These are phyloP conservation scores for Candida ulmi DNA, from an alignment of 805 yeast genomes.

Conservation along the genomic window DNA sequence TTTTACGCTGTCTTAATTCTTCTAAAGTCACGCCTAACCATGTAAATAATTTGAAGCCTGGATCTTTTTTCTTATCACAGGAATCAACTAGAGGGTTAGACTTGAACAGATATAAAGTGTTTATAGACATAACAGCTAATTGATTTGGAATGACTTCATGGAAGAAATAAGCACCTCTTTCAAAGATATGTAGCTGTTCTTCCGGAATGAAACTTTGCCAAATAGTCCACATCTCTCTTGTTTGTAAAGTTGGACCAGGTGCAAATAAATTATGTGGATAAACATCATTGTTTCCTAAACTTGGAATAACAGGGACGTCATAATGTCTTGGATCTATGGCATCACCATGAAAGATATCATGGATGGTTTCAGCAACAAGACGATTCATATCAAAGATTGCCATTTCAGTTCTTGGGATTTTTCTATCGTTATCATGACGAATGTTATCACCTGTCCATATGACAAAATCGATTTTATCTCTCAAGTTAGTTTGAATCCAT, in stretches of 20 bases:
- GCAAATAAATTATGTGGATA: conserved; percentile 84
- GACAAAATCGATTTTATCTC: conserved; percentile 76
- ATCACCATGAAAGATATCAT: conserved; percentile 41
- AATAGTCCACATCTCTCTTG: conserved; percentile 66
- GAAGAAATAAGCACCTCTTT: conserved; percentile 69
- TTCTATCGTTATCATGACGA: conserved; percentile 78
- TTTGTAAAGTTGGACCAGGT: conserved; percentile 85
- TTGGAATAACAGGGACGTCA: conserved; percentile 54
- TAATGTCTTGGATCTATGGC: conserved; percentile 36
- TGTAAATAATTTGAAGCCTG: conserved; percentile 70
- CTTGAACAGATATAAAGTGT: conserved; percentile 69
- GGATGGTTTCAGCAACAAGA: conserved; percentile 46
- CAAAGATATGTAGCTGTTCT: conserved; percentile 69
- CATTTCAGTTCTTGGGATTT: conserved; percentile 64
- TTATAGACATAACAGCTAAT: conserved; percentile 73
- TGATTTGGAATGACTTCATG: conserved; percentile 75
- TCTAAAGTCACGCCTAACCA: conserved; percentile 75
- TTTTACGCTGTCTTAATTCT: conserved; percentile 64
- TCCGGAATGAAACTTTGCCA: conserved; percentile 75
- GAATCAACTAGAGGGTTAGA: conserved; percentile 79
- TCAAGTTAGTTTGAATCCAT: conserved; percentile 61
- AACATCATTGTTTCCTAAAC: conserved; percentile 83
- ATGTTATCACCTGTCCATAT: conserved; percentile 91
- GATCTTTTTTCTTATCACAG: conserved; percentile 66
- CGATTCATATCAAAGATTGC: conserved; percentile 68